Conservation (phyloP, 2,329 filamentous ascomycete species). For the Aureobasidium sp. region DNA sequence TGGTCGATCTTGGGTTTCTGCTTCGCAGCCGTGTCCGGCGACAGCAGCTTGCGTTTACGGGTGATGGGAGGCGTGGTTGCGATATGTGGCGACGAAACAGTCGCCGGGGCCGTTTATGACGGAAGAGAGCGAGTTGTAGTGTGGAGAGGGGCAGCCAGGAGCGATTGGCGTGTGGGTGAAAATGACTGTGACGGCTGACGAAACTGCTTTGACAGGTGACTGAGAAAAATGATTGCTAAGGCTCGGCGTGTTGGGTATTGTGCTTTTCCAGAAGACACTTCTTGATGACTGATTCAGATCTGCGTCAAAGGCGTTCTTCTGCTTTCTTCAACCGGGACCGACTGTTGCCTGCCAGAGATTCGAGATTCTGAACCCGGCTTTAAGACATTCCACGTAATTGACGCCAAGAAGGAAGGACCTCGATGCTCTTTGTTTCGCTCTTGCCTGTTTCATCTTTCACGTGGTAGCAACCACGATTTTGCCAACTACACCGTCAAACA, state of each 20-base stretch:
- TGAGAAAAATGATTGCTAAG: background rate
- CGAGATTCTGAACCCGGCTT: background rate
- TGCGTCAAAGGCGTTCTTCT: slow-evolving; percentile 4
- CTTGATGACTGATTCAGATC: background rate
- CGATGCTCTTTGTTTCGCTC: background rate
- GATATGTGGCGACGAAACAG: slow-evolving; percentile 19
- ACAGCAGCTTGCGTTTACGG: slow-evolving; percentile 30
- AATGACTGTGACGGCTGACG: slow-evolving; percentile 3
- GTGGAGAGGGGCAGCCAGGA: slow-evolving; percentile 7
- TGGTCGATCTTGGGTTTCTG: background rate
- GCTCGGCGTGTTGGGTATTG: background rate
- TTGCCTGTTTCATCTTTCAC: background rate
- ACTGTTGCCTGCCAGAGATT: background rate
- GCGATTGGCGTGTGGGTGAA: slow-evolving; percentile 5
- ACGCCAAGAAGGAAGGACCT: background rate
- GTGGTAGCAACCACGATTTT: background rate
- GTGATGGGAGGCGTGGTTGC: slow-evolving; percentile 26
- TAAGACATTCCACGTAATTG: slow-evolving; percentile 7
- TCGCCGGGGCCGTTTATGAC: slow-evolving; percentile 21
- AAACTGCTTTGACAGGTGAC: background rate
- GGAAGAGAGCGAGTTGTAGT: slow-evolving; percentile 21
- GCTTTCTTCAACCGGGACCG: background rate
- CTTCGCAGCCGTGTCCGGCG: slow-evolving; percentile 18
- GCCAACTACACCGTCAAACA: background rate
- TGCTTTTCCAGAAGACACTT: background rate